Evolutionary conservation across 768 basidiomycete genomes (phyloP).

Genomic region (Boletellus emodensis): DNA sequence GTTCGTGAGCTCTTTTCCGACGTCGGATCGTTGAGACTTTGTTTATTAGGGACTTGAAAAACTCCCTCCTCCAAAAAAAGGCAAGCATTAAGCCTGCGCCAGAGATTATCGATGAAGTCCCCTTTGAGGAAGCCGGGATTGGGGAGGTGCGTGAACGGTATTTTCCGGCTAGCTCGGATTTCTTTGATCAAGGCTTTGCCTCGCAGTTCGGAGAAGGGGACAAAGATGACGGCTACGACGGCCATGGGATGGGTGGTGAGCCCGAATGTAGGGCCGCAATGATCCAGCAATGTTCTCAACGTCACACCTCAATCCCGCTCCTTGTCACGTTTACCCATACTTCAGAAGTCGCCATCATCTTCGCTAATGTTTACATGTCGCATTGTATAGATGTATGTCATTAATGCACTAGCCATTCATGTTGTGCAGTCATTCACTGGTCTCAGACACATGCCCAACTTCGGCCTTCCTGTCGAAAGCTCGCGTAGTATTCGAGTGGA

Average conservation of each 20-base stretch:
- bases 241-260: constrained; percentile 36
- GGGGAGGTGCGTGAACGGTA: constrained; percentile 79
- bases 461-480: constrained; percentile 56
- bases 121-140: constrained; percentile 74
- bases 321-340: constrained; percentile 14
- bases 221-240: constrained; percentile 56
- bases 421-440: constrained; percentile 1
- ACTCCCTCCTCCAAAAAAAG: constrained; percentile 76
- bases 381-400: constrained; percentile 24
- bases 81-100: constrained; percentile 67
- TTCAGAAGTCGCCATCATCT: constrained; percentile 10
- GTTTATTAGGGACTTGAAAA: constrained; percentile 55
- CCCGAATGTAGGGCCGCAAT: constrained; percentile 66
- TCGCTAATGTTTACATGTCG: constrained; percentile 25
- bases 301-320: constrained; percentile 10
- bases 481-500: constrained; percentile 66
- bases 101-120: constrained; percentile 62
- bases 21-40: constrained; percentile 1
- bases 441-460: constrained; percentile 53
- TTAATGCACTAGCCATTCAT: constrained; percentile 19
- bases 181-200: constrained; percentile 73
- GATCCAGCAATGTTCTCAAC: constrained; percentile 17
- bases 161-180: constrained; percentile 68
- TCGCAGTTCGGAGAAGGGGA: constrained; percentile 69
- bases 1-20: constrained; percentile 2